These are phyloP conservation scores for Colletotrichum liriopes DNA, from an alignment of 2,329 filamentous ascomycete species.

Conservation along the genomic window DNA sequence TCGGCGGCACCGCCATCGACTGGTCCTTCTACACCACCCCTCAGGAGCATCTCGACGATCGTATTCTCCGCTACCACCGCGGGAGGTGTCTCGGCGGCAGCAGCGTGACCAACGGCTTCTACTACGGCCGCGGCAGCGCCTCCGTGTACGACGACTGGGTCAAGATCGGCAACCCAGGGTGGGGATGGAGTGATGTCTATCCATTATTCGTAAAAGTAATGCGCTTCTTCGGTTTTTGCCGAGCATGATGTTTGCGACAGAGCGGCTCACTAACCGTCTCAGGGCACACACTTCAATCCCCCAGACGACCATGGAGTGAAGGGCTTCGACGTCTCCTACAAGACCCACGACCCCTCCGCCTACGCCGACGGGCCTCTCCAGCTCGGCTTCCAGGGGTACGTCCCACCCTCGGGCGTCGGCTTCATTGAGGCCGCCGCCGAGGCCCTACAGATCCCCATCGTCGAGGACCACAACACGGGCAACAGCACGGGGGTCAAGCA, in stretches of 20 bases:
- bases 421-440: conserved; percentile 47
- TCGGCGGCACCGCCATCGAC: conserved; percentile 47
- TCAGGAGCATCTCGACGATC: conserved; percentile 47
- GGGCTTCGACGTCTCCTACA: conserved; percentile 47
- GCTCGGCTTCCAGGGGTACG: conserved; percentile 48
- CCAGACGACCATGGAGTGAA: conserved; percentile 43
- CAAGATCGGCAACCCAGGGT: conserved; percentile 51
- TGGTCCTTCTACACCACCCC: conserved; percentile 47
- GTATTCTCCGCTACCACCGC: conserved; percentile 51
- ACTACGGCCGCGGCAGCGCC: conserved; percentile 50
- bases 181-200: conserved; percentile 50
- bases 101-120: conserved; percentile 52
- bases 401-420: conserved; percentile 49
- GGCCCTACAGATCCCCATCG: conserved; percentile 45
- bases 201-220: conserved; percentile 46
- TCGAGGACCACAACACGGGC: conserved; percentile 48
- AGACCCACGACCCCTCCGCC: conserved; percentile 47
- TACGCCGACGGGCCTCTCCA: conserved; percentile 48
- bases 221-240: too few species aligned
- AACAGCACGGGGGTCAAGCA: conserved; percentile 50
- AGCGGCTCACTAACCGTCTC: neutral
- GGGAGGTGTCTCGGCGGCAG: conserved; percentile 52
- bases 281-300: conserved; percentile 47
- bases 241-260: neutral
- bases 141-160: conserved; percentile 53